A percentile compares a stretch with the other conserved stretches of the same genome.
Conservation (phyloP, 2,329 filamentous ascomycete genomes). For the Berkeleyomyces rouxiae region DNA sequence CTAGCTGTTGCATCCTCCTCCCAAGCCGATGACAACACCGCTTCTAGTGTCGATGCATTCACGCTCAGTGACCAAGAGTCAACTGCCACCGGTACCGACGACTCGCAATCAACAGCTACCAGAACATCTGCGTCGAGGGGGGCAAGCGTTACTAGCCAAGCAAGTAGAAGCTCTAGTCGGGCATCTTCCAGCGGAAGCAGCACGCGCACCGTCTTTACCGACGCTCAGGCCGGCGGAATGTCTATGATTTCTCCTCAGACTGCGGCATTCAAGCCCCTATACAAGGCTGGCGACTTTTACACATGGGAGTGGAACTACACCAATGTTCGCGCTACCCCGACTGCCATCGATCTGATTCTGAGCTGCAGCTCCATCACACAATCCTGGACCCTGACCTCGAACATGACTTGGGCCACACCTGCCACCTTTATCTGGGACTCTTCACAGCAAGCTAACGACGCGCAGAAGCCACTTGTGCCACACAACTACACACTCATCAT, state of each 20-base stretch:
- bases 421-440: slow-evolving; percentile 44
- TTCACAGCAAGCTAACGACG: slow-evolving; percentile 28
- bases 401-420: slow-evolving; percentile 40
- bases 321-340: slow-evolving; percentile 38
- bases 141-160: slow-evolving; percentile 17
- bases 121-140: slow-evolving; percentile 18
- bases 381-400: slow-evolving; percentile 45
- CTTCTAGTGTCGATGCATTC: neutral
- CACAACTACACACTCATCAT: slow-evolving; percentile 45
- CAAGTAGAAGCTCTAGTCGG: slow-evolving; percentile 15
- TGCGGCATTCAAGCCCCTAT: slow-evolving; percentile 30
- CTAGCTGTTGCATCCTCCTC: slow-evolving; percentile 11
- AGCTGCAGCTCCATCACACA: slow-evolving; percentile 35
- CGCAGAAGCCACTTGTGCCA: slow-evolving; percentile 31
- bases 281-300: slow-evolving; percentile 42
- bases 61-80: slow-evolving; percentile 5
- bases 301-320: slow-evolving; percentile 53
- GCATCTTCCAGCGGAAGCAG: slow-evolving; percentile 13
- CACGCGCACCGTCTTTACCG: slow-evolving; percentile 27
- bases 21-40: neutral
- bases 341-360: slow-evolving; percentile 42
- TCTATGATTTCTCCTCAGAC: slow-evolving; percentile 35
- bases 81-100: slow-evolving; percentile 19
- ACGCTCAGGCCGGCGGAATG: slow-evolving; percentile 27
- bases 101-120: slow-evolving; percentile 25